Conservation (phyloP, 1,284 basidiomycete genomes). For the Apiotrichum montevideense region DNA sequence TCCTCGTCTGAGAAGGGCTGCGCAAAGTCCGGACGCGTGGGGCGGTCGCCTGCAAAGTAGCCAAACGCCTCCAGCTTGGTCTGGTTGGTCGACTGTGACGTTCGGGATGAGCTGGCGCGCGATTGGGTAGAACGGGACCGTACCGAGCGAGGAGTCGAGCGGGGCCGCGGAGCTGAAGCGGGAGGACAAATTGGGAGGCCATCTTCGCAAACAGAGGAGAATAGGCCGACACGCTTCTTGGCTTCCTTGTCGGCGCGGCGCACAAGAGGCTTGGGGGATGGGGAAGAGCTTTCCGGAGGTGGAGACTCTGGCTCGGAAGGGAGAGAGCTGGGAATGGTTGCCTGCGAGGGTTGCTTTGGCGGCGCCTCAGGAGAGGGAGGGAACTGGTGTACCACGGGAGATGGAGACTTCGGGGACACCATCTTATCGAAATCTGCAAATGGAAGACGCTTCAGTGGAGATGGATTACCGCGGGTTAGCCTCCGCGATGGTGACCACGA, state of each 20-base stretch:
- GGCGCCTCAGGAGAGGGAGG: neutral
- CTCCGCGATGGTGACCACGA: neutral
- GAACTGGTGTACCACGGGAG: neutral
- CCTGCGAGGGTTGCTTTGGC: neutral
- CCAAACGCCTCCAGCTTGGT: slow-evolving; percentile 34
- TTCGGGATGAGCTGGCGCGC: neutral
- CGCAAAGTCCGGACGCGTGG: slow-evolving; percentile 16
- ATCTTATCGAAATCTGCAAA: neutral
- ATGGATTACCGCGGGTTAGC: too few relatives aligned
- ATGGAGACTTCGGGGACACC: neutral
- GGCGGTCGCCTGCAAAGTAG: slow-evolving; percentile 17
- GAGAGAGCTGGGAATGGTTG: neutral
- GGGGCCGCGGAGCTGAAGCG: neutral
- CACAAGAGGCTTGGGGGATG: slow-evolving; percentile 3
- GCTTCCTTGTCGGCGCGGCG: slow-evolving; percentile 1
- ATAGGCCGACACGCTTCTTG: neutral
- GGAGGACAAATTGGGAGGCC: neutral
- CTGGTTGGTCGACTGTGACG: slow-evolving; percentile 13
- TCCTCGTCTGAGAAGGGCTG: slow-evolving; percentile 33
- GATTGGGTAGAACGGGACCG: neutral
- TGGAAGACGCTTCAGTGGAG: neutral
- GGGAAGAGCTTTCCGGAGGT: neutral
- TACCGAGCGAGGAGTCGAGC: neutral
- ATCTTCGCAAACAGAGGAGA: slow-evolving; percentile 1
- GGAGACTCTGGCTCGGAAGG: neutral